phyloP scores from a whole-genome alignment of 768 basidiomycete genomes.

The Lentinus brumalis region DNA sequence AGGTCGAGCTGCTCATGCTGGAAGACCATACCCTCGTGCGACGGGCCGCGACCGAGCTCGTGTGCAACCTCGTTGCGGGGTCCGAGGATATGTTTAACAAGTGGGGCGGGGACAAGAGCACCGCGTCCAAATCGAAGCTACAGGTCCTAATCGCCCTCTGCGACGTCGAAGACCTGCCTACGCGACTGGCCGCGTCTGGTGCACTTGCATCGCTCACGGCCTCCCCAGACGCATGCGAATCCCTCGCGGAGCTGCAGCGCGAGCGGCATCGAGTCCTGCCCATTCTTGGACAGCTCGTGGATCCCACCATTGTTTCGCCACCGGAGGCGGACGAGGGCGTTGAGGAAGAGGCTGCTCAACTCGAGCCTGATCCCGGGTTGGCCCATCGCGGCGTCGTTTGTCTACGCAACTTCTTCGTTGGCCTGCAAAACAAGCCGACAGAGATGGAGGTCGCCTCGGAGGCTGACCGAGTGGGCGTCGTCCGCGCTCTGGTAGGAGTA shows the following conservation, averaged over 20 bases:
- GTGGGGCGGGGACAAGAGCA: slow-evolving; percentile 55
- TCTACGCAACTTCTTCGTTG: slow-evolving; percentile 60
- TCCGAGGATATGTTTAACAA: slow-evolving; percentile 75
- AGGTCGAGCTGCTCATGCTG: slow-evolving; percentile 71
- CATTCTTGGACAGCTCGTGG: slow-evolving; percentile 68
- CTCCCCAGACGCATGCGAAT: slow-evolving; percentile 58
- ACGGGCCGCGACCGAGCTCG: slow-evolving; percentile 85
- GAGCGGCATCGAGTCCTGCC: slow-evolving; percentile 66
- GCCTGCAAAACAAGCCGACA: slow-evolving; percentile 41
- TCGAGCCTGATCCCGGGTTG: slow-evolving; percentile 56
- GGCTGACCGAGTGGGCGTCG: slow-evolving; percentile 54
- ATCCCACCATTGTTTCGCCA: slow-evolving; percentile 47
- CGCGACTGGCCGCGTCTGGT: slow-evolving; percentile 88
- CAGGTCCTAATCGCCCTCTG: slow-evolving; percentile 84
- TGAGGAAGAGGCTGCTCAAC: slow-evolving; percentile 30
- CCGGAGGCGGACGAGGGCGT: slow-evolving; percentile 40
- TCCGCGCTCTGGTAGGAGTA: slow-evolving; percentile 51
- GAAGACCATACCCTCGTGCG: slow-evolving; percentile 84
- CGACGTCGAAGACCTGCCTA: slow-evolving; percentile 83
- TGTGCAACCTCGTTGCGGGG: slow-evolving; percentile 87
- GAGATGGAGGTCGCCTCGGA: slow-evolving; percentile 50
- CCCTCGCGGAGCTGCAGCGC: slow-evolving; percentile 63
- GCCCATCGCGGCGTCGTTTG: slow-evolving; percentile 82
- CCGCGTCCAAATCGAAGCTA: slow-evolving; percentile 61
- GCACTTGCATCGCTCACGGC: slow-evolving; percentile 81